Conservation (phyloP, 2,329 filamentous ascomycete species). For the Monosporascus sp. region DNA sequence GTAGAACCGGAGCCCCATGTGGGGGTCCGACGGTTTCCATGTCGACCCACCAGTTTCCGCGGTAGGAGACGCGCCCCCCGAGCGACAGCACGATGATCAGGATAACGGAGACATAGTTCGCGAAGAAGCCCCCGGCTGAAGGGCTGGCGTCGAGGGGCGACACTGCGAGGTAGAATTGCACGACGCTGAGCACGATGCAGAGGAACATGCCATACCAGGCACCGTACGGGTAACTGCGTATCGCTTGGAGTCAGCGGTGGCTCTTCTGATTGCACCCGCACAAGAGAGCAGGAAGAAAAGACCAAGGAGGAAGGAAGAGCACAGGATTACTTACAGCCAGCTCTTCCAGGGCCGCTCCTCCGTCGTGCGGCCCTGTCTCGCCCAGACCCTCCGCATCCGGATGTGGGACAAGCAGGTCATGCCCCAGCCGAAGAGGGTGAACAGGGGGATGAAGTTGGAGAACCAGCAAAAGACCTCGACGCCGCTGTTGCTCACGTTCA, state of each 20-base stretch:
- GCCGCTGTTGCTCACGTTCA: slow-evolving; percentile 37
- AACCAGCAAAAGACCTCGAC: slow-evolving; percentile 42
- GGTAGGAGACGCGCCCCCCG: slow-evolving; percentile 33
- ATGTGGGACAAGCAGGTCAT: slow-evolving; percentile 39
- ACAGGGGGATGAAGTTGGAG: slow-evolving; percentile 39
- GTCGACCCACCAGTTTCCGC: slow-evolving; percentile 29
- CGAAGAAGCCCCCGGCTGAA: slow-evolving; percentile 38
- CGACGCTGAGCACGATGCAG: slow-evolving; percentile 39
- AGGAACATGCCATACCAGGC: slow-evolving; percentile 39
- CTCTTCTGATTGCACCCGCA: no score
- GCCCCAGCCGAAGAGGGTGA: slow-evolving; percentile 38
- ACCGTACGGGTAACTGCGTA: slow-evolving; percentile 30
- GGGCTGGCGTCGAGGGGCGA: slow-evolving; percentile 34
- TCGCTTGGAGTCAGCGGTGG: background rate
- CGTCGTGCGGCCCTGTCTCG: slow-evolving; percentile 30
- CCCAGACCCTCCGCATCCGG: slow-evolving; percentile 37
- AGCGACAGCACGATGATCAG: slow-evolving; percentile 37
- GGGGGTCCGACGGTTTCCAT: slow-evolving; percentile 14
- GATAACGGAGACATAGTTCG: slow-evolving; percentile 40
- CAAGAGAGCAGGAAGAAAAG: no score
- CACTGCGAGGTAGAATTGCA: slow-evolving; percentile 42
- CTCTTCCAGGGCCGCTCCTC: slow-evolving; percentile 37
- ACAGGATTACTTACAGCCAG: slow-evolving; percentile 23
- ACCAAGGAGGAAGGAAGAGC: no score
- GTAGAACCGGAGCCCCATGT: slow-evolving; percentile 23